Base-by-base conservation (phyloP, 768 basidiomycete genomes). In the Podaxis rugospora region DNA sequence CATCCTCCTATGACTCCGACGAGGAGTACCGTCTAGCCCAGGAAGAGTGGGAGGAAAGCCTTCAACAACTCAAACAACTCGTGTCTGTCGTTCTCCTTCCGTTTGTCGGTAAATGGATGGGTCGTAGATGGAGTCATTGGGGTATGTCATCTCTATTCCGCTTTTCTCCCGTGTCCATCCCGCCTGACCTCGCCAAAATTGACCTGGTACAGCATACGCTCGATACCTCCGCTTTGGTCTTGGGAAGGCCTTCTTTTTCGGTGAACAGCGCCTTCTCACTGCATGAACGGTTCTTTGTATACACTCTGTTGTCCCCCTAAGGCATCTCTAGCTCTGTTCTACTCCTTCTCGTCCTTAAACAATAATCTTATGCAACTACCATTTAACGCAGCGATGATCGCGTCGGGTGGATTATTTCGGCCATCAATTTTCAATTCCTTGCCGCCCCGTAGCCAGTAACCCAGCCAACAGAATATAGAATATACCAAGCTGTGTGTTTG, bases 1-100 rank as follows among this genome's bases (percentile, higher is more conserved):
- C 76, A 55, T 75, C 77, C 18, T 85, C 83, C 36, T 84, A 83
- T 70, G 85, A 86, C 70, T 79, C 80, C 1, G 83, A 86, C 64
- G 89, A 90, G 61, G 91, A 93, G 67, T 85, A 84, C 66, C 83
- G 79, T 42, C 77, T 89, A 51, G 90, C 91, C 2, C 90, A 95
- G 72, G 82, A 89, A 70, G 95, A 97, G 76, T 96, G 95, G 95
- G 89, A 94, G 67, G 95, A 97, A 72, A 92, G 89, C 68, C 68
- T 96, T 53, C 76, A 87, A 62, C 93, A 97, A 71, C 80, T 97
- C 49, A 87, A 90, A 69, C 83, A 93, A 70, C 83, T 96, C 18
- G 74, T 92, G 55, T 83, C 89, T 39, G 79, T 93, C 59, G 88
- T 95, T 25, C 77, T 95, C 50, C 76, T 97, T 61, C 95, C 95